These are phyloP conservation scores for Peronospora tabacina DNA, from an alignment of 352 stramenopile species.

Conservation along the genomic window DNA sequence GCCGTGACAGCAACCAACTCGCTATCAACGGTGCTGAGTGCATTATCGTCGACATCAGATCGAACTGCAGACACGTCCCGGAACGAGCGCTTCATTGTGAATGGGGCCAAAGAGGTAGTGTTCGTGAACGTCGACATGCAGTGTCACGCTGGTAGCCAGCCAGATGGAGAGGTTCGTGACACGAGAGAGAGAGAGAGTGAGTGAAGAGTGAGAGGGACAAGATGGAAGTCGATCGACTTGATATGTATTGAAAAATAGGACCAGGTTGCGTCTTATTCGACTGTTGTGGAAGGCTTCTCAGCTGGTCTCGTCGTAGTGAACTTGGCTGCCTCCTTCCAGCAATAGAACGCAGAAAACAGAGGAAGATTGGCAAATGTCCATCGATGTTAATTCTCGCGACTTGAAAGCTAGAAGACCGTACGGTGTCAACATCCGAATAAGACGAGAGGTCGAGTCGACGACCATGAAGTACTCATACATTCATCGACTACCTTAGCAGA, in stretches of 20 bases:
- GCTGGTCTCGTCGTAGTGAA: conserved; percentile 10
- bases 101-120: conserved; percentile 15
- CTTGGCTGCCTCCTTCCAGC: conserved; percentile 14
- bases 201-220: conserved; percentile 28
- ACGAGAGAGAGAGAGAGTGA: conserved; percentile 17
- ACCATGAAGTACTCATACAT: conserved; percentile 19
- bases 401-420: conserved; percentile 3
- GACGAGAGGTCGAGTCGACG: conserved; percentile 9
- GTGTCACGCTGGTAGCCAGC: conserved; percentile 3
- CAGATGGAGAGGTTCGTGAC: conserved; percentile 33
- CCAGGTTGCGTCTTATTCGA: conserved; percentile 27
- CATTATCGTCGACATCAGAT: conserved; percentile 11
- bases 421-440: conserved; percentile 8
- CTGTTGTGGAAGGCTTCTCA: conserved; percentile 12
- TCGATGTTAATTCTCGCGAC: conserved; percentile 11
- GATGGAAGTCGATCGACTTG: conserved; percentile 29
- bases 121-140: conserved; percentile 7
- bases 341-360: conserved; percentile 29
- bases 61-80: conserved; percentile 23
- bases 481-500: conserved; percentile 1
- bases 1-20: conserved; percentile 11
- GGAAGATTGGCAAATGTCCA: conserved; percentile 19
- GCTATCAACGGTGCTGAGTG: conserved; percentile 8
- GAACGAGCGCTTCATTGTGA: conserved; percentile 46
- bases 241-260: conserved; percentile 17